These are phyloP conservation scores for Phytophthora cryptogea DNA, from an alignment of 352 stramenopile species.

Conservation along the genomic window DNA sequence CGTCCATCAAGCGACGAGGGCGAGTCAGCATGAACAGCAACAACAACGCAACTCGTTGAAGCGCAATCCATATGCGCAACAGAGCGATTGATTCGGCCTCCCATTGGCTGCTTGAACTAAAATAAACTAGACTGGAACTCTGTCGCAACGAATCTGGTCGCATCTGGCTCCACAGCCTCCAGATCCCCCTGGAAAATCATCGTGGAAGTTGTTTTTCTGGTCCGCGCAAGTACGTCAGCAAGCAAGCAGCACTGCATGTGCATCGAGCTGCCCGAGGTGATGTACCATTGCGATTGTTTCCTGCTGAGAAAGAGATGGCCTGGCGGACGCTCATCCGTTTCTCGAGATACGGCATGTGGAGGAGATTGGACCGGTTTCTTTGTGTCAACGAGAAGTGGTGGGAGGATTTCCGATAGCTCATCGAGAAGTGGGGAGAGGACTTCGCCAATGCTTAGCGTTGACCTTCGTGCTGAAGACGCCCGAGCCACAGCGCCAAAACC, in stretches of 20 bases:
- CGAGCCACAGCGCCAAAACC: no score
- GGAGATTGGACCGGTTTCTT: not conserved
- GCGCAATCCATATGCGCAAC: conserved; percentile 19
- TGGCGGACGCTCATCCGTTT: not conserved
- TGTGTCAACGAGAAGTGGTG: not conserved
- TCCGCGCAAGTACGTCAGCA: conserved; percentile 25
- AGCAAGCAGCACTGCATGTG: conserved; percentile 6
- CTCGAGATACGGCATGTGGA: not conserved
- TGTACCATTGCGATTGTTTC: conserved; percentile 1
- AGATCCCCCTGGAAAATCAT: conserved; percentile 4
- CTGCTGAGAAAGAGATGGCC: not conserved
- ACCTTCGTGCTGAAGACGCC: no score
- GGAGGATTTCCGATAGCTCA: no score
- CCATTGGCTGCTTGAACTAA: conserved; percentile 12
- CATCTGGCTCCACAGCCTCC: conserved; percentile 9
- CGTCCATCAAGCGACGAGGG: conserved; percentile 12
- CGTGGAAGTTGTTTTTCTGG: conserved; percentile 17
- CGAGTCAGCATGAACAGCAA: conserved; percentile 13
- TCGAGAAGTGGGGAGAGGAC: no score
- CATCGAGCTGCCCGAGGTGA: conserved; percentile 7
- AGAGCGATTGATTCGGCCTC: conserved; percentile 16
- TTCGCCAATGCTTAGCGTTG: no score
- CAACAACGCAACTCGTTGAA: conserved; percentile 15
- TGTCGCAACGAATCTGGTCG: conserved; percentile 16
- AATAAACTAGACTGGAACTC: conserved; percentile 20